Conservation (phyloP, 495 filamentous ascomycete species). For the Neurospora sp. region DNA sequence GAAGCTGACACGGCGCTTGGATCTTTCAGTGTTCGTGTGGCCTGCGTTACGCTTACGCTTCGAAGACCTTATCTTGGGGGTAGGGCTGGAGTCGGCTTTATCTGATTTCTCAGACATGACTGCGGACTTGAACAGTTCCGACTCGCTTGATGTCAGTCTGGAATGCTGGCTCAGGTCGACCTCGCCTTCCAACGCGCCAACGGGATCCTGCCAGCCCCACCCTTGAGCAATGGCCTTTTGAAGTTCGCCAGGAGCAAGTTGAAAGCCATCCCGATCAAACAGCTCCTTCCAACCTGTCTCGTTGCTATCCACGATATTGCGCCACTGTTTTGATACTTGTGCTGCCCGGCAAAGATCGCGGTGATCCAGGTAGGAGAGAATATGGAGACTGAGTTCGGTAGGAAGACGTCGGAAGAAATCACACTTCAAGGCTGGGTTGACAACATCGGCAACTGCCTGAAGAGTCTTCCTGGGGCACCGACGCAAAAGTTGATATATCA, state of each 20-base stretch:
- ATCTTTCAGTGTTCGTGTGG: slow-evolving; percentile 34
- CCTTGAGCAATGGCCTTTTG: slow-evolving; percentile 79
- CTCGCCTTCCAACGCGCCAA: slow-evolving; percentile 64
- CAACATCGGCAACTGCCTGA: slow-evolving; percentile 80
- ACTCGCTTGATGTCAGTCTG: slow-evolving; percentile 39
- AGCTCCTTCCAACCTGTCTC: slow-evolving; percentile 94
- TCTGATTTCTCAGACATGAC: slow-evolving; percentile 26
- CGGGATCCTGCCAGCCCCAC: slow-evolving; percentile 98
- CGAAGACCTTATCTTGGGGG: slow-evolving; percentile 21
- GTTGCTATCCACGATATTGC: slow-evolving; percentile 77
- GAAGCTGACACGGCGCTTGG: slow-evolving; percentile 42
- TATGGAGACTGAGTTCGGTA: slow-evolving; percentile 74
- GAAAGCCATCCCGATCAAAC: slow-evolving; percentile 74
- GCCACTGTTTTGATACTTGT: slow-evolving; percentile 91
- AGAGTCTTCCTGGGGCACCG: slow-evolving; percentile 84
- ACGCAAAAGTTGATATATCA: slow-evolving; percentile 91
- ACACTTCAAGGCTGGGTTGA: slow-evolving; percentile 94
- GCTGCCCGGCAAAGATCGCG: slow-evolving; percentile 84
- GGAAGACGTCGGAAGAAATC: slow-evolving; percentile 82
- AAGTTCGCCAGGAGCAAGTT: slow-evolving; percentile 71
- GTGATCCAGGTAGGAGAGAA: slow-evolving; percentile 77
- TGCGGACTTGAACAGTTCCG: slow-evolving; percentile 28
- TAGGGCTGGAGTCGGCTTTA: neutral
- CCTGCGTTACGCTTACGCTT: slow-evolving; percentile 34
- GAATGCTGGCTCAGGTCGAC: slow-evolving; percentile 56